Conservation (phyloP, 352 stramenopile genomes). For the Phytophthora uliginosa region DNA sequence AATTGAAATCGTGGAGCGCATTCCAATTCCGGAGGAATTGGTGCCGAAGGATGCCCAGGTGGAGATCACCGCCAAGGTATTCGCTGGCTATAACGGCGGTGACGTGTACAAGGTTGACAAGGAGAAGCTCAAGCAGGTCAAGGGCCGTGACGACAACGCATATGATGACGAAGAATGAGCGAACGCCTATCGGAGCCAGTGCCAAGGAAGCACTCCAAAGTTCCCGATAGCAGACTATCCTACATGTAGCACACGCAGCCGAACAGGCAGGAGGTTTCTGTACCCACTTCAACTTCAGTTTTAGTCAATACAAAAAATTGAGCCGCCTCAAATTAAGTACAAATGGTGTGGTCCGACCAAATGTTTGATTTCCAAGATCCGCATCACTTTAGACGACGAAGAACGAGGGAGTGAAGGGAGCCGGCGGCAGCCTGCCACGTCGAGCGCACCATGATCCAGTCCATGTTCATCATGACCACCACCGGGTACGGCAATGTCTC, state of each 20-base stretch:
- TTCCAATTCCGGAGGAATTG: constrained; percentile 98
- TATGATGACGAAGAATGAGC: constrained; percentile 57
- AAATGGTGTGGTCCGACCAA: constrained; percentile 15
- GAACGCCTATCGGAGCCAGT: constrained; percentile 3
- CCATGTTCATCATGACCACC: constrained; percentile 97
- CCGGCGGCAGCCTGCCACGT: neutral
- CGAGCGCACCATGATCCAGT: constrained; percentile 93
- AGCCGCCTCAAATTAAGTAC: constrained; percentile 10
- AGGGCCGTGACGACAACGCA: constrained; percentile 86
- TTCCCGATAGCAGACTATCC: neutral
- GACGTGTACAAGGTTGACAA: constrained; percentile 95
- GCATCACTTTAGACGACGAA: constrained; percentile 4
- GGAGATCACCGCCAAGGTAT: constrained; percentile 99
- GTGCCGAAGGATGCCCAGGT: constrained; percentile 98
- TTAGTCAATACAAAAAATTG: constrained; percentile 19
- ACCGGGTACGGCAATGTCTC: constrained; percentile 66
- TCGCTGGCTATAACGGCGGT: constrained; percentile 88
- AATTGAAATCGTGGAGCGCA: constrained; percentile 99
- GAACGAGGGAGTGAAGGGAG: neutral
- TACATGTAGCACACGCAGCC: constrained; percentile 8
- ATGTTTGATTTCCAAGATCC: constrained; percentile 40
- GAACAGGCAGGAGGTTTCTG: constrained; percentile 1
- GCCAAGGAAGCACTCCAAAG: constrained; percentile 17
- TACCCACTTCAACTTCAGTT: constrained; percentile 14
- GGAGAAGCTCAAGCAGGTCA: constrained; percentile 94